A percentile compares a stretch with the other conserved stretches of the same genome.
phyloP scores from a whole-genome alignment of 2,329 filamentous ascomycete genomes.

The Monosporascus cannonballus region DNA sequence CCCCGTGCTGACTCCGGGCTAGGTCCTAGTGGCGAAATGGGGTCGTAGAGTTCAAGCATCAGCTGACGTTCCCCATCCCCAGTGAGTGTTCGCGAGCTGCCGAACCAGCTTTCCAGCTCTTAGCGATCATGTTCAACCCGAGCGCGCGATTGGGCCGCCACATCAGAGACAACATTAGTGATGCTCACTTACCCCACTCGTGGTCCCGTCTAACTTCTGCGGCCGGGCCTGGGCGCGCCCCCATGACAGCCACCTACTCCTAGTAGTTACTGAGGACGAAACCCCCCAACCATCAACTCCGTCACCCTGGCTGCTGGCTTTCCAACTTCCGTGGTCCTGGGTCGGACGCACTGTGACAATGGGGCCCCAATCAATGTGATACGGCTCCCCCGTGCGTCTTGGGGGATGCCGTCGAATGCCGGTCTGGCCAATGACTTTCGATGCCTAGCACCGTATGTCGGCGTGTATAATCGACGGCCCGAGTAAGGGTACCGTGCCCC shows the following conservation, averaged over 20 bases:
- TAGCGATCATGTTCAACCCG: neutral
- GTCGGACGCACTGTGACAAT: slow-evolving; percentile 25
- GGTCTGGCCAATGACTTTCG: neutral
- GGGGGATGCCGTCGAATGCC: slow-evolving; percentile 4
- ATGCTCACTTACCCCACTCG: neutral
- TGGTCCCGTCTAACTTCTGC: neutral
- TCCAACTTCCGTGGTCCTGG: slow-evolving; percentile 19
- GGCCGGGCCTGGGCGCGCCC: neutral
- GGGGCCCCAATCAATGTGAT: slow-evolving; percentile 12
- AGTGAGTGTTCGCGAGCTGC: neutral
- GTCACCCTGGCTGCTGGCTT: slow-evolving; percentile 9
- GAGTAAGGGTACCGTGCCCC: neutral
- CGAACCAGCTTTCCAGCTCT: neutral
- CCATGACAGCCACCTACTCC: neutral
- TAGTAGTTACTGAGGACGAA: neutral
- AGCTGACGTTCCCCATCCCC: neutral
- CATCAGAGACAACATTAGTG: neutral
- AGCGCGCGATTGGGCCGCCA: neutral
- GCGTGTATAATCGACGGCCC: neutral
- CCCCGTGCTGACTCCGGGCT: neutral
- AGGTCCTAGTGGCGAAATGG: neutral
- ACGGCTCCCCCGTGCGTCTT: slow-evolving; percentile 12
- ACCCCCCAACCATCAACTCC: neutral
- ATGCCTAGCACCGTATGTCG: neutral
- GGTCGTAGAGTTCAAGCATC: neutral